A percentile compares a stretch with the other conserved stretches of the same genome.
Conservation (phyloP, 2,329 filamentous ascomycete genomes). For the Trichoderma citrinoviride region DNA sequence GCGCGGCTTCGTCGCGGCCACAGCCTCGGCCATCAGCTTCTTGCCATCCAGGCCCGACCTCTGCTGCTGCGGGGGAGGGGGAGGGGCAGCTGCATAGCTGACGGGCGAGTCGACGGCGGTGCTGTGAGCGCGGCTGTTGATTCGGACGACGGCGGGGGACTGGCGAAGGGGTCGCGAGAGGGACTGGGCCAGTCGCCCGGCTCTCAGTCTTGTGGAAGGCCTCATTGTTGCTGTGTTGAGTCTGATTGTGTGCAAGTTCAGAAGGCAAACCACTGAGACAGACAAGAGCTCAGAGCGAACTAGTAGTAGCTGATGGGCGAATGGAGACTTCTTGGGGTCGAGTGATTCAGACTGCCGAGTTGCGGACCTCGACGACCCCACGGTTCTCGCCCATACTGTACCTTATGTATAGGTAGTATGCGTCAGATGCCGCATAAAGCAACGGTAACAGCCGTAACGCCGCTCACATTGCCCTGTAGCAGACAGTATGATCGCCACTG, state of each 20-base stretch:
- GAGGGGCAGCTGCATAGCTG: slow-evolving; percentile 14
- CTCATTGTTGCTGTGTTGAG: slow-evolving; percentile 12
- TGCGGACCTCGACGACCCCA: background rate
- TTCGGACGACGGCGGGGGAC: slow-evolving; percentile 5
- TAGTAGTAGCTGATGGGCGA: background rate
- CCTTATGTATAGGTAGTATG: background rate
- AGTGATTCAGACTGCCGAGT: background rate
- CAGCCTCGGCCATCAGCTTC: slow-evolving; percentile 48
- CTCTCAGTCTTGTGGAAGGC: background rate
- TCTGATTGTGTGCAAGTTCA: background rate
- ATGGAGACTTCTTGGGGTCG: background rate
- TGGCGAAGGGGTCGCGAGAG: background rate
- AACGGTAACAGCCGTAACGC: background rate
- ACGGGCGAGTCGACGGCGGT: slow-evolving; percentile 18
- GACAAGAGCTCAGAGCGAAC: background rate
- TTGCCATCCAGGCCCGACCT: slow-evolving; percentile 25
- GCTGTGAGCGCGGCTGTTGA: slow-evolving; percentile 18
- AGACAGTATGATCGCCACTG: background rate
- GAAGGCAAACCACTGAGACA: background rate
- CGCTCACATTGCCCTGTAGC: background rate
- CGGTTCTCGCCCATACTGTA: too few species aligned
- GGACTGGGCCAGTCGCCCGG: slow-evolving; percentile 13
- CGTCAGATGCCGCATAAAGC: background rate
- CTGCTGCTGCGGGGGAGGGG: slow-evolving; percentile 17
- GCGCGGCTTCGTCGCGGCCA: slow-evolving; percentile 59